Conservation (phyloP, 768 basidiomycete species). For the Kwoniella europaea region DNA sequence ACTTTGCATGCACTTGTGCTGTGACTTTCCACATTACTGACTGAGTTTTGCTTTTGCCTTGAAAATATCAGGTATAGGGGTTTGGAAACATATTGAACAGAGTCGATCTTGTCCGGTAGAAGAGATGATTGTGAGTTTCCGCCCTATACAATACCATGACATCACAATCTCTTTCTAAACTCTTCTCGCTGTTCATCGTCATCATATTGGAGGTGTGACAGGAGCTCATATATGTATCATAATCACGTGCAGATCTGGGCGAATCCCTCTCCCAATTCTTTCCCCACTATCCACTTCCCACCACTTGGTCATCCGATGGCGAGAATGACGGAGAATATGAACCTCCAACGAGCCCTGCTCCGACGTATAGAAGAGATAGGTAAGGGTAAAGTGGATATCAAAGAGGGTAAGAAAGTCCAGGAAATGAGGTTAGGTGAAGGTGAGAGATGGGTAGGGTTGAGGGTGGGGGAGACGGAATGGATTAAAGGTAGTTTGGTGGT, state of each 20-base stretch:
- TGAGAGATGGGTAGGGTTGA: conserved; percentile 79
- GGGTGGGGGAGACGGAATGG: conserved; percentile 68
- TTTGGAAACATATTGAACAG: conserved; percentile 78
- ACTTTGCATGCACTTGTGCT: neutral
- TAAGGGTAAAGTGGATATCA: conserved; percentile 65
- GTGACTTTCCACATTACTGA: too few species aligned
- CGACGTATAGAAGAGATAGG: conserved; percentile 63
- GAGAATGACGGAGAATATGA: conserved; percentile 86
- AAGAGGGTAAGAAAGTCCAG: conserved; percentile 76
- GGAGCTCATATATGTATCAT: neutral
- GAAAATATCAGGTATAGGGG: conserved; percentile 69
- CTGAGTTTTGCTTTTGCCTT: neutral
- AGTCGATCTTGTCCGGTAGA: conserved; percentile 73
- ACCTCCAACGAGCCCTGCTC: conserved; percentile 84
- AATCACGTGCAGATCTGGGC: conserved; percentile 71
- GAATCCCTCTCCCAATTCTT: conserved; percentile 50
- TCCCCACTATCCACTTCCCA: conserved; percentile 55
- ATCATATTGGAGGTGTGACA: neutral
- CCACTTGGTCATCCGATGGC: conserved; percentile 67
- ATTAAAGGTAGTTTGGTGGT: conserved; percentile 78
- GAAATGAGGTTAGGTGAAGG: conserved; percentile 67
- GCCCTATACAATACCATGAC: neutral
- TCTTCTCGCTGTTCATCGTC: too few species aligned
- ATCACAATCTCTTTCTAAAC: neutral
- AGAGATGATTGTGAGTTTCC: conserved; percentile 75